Percentiles rank a stretch among this genome's conserved stretches.
These are phyloP conservation scores for Daedaleopsis sinensis DNA, from an alignment of 768 basidiomycete genomes.

Conservation along the genomic window DNA sequence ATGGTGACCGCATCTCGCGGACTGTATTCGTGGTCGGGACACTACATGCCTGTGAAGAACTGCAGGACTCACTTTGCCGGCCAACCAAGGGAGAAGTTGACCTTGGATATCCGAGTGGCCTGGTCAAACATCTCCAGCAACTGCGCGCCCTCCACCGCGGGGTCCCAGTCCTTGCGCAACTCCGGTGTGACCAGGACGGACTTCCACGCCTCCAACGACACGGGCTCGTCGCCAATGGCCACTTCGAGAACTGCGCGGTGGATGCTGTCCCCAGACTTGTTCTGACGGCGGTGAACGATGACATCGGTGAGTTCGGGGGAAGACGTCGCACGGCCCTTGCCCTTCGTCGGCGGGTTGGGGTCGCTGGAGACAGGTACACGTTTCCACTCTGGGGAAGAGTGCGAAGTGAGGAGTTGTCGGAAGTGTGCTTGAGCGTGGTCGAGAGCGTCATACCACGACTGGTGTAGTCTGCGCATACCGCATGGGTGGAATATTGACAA, in stretches of 20 bases:
- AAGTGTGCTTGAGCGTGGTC: slow-evolving; percentile 77
- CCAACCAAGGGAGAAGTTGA: slow-evolving; percentile 93
- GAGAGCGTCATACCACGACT: slow-evolving; percentile 81
- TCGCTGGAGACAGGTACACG: slow-evolving; percentile 58
- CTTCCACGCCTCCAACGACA: slow-evolving; percentile 78
- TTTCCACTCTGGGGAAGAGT: slow-evolving; percentile 78
- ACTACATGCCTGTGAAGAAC: not conserved
- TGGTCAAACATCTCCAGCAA: slow-evolving; percentile 87
- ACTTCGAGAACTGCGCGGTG: slow-evolving; percentile 86
- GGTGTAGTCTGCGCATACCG: slow-evolving; percentile 63
- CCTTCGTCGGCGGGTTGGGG: slow-evolving; percentile 50
- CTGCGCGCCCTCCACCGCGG: slow-evolving; percentile 84
- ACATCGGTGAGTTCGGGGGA: slow-evolving; percentile 73
- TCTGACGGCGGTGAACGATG: slow-evolving; percentile 71
- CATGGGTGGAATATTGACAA: not conserved
- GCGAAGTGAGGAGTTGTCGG: slow-evolving; percentile 73
- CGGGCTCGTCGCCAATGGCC: slow-evolving; percentile 55
- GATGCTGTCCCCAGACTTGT: slow-evolving; percentile 73
- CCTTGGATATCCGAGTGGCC: slow-evolving; percentile 83
- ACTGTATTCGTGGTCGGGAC: slow-evolving; percentile 41
- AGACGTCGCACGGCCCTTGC: slow-evolving; percentile 55
- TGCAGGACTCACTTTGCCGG: slow-evolving; percentile 80
- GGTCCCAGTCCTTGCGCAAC: slow-evolving; percentile 90
- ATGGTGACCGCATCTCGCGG: slow-evolving; percentile 95
- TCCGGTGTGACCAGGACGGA: slow-evolving; percentile 85